Base-by-base conservation (phyloP, 176 grass and related monocot species). In the Eragrostis curvula region DNA sequence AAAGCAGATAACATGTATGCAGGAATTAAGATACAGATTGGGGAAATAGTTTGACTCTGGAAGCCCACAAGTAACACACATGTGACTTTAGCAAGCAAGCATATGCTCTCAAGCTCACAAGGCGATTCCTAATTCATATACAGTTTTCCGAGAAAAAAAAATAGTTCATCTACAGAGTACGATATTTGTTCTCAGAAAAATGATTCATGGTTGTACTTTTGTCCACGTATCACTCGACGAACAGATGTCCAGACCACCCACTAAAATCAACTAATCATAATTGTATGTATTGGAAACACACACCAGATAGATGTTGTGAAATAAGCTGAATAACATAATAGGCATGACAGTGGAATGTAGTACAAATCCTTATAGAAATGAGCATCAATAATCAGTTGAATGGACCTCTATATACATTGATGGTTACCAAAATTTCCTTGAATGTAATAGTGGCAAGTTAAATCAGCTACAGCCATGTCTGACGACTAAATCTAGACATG, bases 401-500 rank as follows among this genome's bases (percentile, higher is more conserved):
- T 60, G 39, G 78, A 41, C 15, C 21, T 36, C 7, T 41, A 51
- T 36, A 32, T 59, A 69, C 21, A 70, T 36, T 69, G 13, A 78
- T 62, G 27, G 30, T 32, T 36, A 55, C 41, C 28, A 41, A 85
- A 78, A 70, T 41, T 77, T 78, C 42, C 55, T 27, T 12, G 8
- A 44, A 85, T 79, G 32, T 52, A 11, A 62, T 70, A 65, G 62
- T 32, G 28, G 62, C 13, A 36, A 18, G 29, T 32, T 70, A 61
- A 71, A 81, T 36, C 50, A 30, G 36, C 56, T 84, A 68, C 15
- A 23, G 29, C 16, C 0, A 14, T 84, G 28, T 39, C 68, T 79
- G 28, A 59, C 60, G 74, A 41, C 60, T 30, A 73, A 84, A 82
- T 62, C 68, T 12, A 75, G 58, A 28, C 39, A 84, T 43, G 62